Conservation (phyloP, 2,329 filamentous ascomycete genomes). For the Magnaporthiopsis rhizophila region DNA sequence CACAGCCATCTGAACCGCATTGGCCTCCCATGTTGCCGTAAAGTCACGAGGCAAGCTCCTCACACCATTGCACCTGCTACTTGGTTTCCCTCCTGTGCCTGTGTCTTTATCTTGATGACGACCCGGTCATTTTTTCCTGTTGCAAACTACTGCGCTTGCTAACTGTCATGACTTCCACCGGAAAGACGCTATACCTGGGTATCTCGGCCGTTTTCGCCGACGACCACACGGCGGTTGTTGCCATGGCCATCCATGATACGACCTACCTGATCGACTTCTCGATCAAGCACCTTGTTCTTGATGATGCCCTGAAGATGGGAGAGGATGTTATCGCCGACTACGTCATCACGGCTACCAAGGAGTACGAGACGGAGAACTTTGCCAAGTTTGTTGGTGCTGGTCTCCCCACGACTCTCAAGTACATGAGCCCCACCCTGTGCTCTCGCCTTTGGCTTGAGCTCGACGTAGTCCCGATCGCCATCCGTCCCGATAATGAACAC, state of each 20-base stretch:
- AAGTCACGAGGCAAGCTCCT: not conserved
- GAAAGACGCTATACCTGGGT: conserved; percentile 52
- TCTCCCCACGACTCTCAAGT: conserved; percentile 51
- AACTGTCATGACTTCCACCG: not conserved
- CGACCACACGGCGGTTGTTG: conserved; percentile 47
- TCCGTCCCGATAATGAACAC: conserved; percentile 40
- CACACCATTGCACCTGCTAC: too few species aligned
- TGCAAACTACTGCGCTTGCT: not conserved
- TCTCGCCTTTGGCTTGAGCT: conserved; percentile 68
- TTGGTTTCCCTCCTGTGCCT: too few species aligned
- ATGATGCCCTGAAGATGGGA: conserved; percentile 28
- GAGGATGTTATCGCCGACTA: conserved; percentile 49
- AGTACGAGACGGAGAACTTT: conserved; percentile 56
- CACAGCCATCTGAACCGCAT: not conserved
- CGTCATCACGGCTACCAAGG: conserved; percentile 46
- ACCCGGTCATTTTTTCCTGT: too few species aligned
- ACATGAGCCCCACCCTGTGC: conserved; percentile 56
- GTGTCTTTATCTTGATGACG: too few species aligned
- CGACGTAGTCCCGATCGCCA: conserved; percentile 65
- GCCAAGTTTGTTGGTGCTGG: conserved; percentile 71
- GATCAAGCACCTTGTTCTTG: conserved; percentile 46
- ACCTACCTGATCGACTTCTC: conserved; percentile 69
- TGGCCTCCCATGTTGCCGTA: not conserved
- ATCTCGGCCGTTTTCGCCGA: conserved; percentile 48
- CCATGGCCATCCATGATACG: conserved; percentile 64